Base-by-base conservation (phyloP, 257 asterid species). In the Solanum paucissectum region DNA sequence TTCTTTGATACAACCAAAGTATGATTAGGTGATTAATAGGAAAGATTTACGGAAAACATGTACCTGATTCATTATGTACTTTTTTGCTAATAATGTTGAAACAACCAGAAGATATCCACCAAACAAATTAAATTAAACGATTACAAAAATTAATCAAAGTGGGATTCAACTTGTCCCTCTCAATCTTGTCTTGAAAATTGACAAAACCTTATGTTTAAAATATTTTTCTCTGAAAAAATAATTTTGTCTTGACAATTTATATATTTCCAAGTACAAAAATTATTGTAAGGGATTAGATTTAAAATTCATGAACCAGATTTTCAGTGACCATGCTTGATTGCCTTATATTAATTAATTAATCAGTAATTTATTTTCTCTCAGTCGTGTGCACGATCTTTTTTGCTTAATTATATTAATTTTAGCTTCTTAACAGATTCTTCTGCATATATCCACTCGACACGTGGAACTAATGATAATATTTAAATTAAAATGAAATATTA, bases 351-450 rank as follows among this genome's bases (percentile, higher is more conserved):
- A 69, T 32, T 66, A 5, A 52, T 12, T 58, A 14, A 49, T 49
- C 5, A 18, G 8, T 23, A 23, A 21, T 58, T 27, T 2, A 64
- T 75, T 33, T 82, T 14, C 37, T 60, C 69, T 92, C 93, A 92
- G 94, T 93, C 94, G 94, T 92, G 93, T 91, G 92, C 96, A 93
- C 95, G 94, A 92, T 90, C 93, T 81, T 91, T 34, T 34, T 9
- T 72, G 14, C 27, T 34, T 38, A 72, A 73, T 73, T 73, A 34
- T 49, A 42, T 46, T 49, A 49, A 49, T 5, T 13, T 49, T 5
- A 75, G 20, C 58, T 75, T 38, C 55, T 75, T 75, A 75, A 5
- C 33, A 23, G 82, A 75, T 75, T 38, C 83, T 75, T 75, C 58
- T 75, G 58, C 33, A 23, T 38, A 75, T 75, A 34, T 38, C 23